Conservation (phyloP, 768 basidiomycete species). For the Leucosporidium creatinivorum region DNA sequence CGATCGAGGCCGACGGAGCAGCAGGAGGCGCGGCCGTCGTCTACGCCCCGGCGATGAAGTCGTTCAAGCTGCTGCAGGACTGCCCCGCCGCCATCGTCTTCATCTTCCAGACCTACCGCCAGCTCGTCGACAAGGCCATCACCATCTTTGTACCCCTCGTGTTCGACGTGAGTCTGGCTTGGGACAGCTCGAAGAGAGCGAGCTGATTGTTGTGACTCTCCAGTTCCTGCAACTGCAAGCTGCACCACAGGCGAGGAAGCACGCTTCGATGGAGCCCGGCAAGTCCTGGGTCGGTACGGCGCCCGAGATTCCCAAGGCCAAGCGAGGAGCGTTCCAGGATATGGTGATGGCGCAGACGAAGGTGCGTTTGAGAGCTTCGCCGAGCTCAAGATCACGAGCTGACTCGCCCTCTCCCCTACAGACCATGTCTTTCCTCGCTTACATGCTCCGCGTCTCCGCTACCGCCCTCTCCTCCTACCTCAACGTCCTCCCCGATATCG, state of each 20-base stretch:
- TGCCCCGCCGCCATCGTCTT: slow-evolving; percentile 86
- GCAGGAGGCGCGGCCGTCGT: slow-evolving; percentile 7
- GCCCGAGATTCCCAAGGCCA: slow-evolving; percentile 31
- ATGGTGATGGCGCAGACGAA: slow-evolving; percentile 60
- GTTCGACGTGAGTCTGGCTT: slow-evolving; percentile 49
- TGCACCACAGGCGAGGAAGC: slow-evolving; percentile 29
- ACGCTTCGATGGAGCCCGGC: slow-evolving; percentile 28
- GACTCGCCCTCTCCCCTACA: slow-evolving; percentile 38
- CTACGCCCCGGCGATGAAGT: slow-evolving; percentile 53
- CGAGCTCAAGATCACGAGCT: background rate
- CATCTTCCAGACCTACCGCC: slow-evolving; percentile 73
- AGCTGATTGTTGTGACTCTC: slow-evolving; percentile 6
- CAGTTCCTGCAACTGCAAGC: slow-evolving; percentile 33
- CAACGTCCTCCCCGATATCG: slow-evolving; percentile 68
- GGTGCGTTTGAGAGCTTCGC: slow-evolving; percentile 47
- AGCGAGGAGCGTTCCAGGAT: slow-evolving; percentile 46
- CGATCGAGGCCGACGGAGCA: background rate
- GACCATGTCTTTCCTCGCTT: slow-evolving; percentile 88
- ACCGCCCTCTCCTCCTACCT: slow-evolving; percentile 65
- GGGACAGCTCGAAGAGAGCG: background rate
- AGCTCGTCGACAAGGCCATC: slow-evolving; percentile 58
- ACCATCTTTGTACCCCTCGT: slow-evolving; percentile 66
- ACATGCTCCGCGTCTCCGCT: slow-evolving; percentile 65
- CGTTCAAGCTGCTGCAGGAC: slow-evolving; percentile 90
- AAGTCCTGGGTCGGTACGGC: slow-evolving; percentile 30